phyloP scores from a whole-genome alignment of 2,329 filamentous ascomycete genomes.

The Stemphylium vesicarium region DNA sequence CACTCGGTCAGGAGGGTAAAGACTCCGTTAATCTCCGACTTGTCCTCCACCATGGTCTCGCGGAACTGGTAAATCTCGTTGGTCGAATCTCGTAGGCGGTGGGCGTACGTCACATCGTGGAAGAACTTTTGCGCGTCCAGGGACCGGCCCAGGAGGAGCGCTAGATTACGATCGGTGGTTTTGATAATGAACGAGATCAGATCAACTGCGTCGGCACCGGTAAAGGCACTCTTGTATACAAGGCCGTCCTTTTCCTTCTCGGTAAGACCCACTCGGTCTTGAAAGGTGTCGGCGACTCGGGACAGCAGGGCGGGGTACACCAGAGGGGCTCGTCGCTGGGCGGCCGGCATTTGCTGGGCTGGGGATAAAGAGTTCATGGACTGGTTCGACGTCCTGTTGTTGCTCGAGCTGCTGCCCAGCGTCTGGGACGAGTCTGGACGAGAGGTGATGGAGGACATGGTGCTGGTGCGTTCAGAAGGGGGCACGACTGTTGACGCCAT shows the following conservation, averaged over 20 bases:
- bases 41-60: constrained; percentile 87
- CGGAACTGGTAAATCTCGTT: constrained; percentile 97
- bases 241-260: constrained; percentile 96
- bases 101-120: constrained; percentile 98
- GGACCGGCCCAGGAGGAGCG: constrained; percentile 85
- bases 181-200: constrained; percentile 96
- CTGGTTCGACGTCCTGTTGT: constrained; percentile 48
- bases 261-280: constrained; percentile 81
- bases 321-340: constrained; percentile 72
- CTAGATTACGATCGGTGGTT: constrained; percentile 93
- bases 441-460: constrained; percentile 58
- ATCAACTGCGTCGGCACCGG: constrained; percentile 93
- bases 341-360: constrained; percentile 54
- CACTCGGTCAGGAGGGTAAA: constrained; percentile 97
- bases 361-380: constrained; percentile 48
- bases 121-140: constrained; percentile 99
- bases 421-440: constrained; percentile 48
- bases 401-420: constrained; percentile 27
- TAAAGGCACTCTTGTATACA: constrained; percentile 97
- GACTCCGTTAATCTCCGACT: constrained; percentile 88
- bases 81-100: constrained; percentile 90
- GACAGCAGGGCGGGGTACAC: constrained; percentile 95
- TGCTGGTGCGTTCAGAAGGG: constrained; percentile 67
- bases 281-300: constrained; percentile 90
- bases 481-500: constrained; percentile 85